These are phyloP conservation scores for Pelagophyceae sp. DNA, from an alignment of 352 stramenopile genomes.

Conservation along the genomic window DNA sequence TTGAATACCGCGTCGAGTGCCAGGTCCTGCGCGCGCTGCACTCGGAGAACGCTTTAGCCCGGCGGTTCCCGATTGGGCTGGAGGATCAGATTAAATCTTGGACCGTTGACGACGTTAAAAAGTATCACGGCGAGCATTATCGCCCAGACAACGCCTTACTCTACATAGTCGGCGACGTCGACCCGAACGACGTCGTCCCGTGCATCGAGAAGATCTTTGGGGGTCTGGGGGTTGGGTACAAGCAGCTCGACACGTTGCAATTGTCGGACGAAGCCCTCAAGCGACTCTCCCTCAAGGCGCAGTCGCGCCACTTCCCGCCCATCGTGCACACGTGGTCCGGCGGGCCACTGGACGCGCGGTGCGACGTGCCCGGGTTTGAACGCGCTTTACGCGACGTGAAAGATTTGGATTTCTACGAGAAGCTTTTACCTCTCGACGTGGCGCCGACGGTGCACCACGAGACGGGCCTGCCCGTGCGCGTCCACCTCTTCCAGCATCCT, in stretches of 20 bases:
- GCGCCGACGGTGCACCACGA: not conserved
- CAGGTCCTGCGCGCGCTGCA: conserved; percentile 70
- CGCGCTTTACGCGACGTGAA: not conserved
- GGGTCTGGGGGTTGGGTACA: conserved; percentile 51
- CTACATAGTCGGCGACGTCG: conserved; percentile 67
- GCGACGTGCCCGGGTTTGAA: not conserved
- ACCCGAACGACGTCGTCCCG: conserved; percentile 51
- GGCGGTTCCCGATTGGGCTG: conserved; percentile 70
- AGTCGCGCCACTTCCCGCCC: conserved; percentile 70
- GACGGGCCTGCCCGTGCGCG: not conserved
- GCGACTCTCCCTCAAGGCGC: conserved; percentile 51
- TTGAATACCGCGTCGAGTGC: conserved; percentile 74
- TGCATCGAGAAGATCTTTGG: conserved; percentile 66
- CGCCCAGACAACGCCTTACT: conserved; percentile 71
- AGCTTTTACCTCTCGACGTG: conserved; percentile 2
- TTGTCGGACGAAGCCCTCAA: conserved; percentile 38
- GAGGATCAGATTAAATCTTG: conserved; percentile 58
- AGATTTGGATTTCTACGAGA: not conserved
- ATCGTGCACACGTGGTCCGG: conserved; percentile 66
- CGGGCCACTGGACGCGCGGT: not conserved
- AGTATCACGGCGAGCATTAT: conserved; percentile 71
- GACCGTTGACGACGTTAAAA: conserved; percentile 61
- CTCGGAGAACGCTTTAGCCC: conserved; percentile 66
- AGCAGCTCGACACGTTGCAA: conserved; percentile 34
- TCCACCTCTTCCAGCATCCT: conserved; percentile 58